These are phyloP conservation scores for Ogataea pini DNA, from an alignment of 805 yeast genomes.

Conservation along the genomic window DNA sequence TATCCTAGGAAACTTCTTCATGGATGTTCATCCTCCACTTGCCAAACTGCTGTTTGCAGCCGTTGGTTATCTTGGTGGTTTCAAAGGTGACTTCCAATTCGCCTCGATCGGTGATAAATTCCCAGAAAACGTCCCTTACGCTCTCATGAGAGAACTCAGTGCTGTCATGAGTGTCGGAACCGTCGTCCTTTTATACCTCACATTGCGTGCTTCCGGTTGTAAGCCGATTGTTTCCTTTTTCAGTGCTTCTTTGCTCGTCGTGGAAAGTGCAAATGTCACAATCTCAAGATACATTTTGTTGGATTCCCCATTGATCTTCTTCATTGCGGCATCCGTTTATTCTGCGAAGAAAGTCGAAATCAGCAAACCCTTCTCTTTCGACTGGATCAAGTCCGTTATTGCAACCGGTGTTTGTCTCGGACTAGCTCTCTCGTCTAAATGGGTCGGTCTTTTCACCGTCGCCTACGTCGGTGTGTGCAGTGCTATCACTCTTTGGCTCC, in stretches of 20 bases:
- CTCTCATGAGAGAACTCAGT: conserved; percentile 67
- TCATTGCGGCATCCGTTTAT: conserved; percentile 71
- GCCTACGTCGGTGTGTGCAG: conserved; percentile 74
- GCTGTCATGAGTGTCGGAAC: conserved; percentile 71
- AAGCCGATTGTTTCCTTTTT: conserved; percentile 61
- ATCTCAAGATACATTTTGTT: conserved; percentile 73
- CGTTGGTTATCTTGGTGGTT: conserved; percentile 66
- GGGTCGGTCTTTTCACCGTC: conserved; percentile 83
- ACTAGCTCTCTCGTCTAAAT: conserved; percentile 70
- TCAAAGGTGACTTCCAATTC: conserved; percentile 68
- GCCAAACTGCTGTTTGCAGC: conserved; percentile 81
- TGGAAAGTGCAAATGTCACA: conserved; percentile 71
- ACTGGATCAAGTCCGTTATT: conserved; percentile 60
- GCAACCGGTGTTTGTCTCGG: conserved; percentile 74
- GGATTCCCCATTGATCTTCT: conserved; percentile 75
- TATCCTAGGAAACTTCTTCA: conserved; percentile 67
- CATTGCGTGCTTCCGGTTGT: conserved; percentile 72
- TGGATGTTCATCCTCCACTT: conserved; percentile 89
- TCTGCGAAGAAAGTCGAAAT: conserved; percentile 66
- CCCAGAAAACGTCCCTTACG: conserved; percentile 64
- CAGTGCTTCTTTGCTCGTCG: conserved; percentile 54
- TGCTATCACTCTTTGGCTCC: conserved; percentile 64
- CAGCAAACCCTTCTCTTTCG: conserved; percentile 57
- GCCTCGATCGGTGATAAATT: conserved; percentile 62
- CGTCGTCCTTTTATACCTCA: conserved; percentile 61